Conservation (phyloP, 257 asterid genomes). For the Solanum peruvianum region DNA sequence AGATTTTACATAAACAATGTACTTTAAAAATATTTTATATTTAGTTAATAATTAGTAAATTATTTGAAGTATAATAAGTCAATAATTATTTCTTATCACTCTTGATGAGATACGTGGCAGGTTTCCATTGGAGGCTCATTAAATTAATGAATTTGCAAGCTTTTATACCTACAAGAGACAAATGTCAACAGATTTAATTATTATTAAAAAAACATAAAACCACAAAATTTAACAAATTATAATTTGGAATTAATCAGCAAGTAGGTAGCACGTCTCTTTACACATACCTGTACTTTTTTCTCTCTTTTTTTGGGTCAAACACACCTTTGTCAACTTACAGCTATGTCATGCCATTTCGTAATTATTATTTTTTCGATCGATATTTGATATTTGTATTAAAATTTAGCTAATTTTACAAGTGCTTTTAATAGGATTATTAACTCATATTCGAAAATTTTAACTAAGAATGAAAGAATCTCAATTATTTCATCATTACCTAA, state of each 20-base stretch:
- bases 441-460: neutral
- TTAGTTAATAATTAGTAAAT: neutral
- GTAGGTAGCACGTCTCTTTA: neutral
- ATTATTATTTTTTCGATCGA: neutral
- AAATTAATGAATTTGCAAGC: neutral
- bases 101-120: neutral
- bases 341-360: neutral
- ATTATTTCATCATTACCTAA: neutral
- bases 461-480: neutral
- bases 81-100: neutral
- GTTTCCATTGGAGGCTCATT: neutral
- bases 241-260: neutral
- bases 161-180: neutral
- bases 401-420: rapidly evolving
- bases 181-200: neutral
- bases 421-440: neutral
- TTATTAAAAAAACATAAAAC: neutral
- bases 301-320: neutral
- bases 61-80: neutral
- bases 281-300: neutral
- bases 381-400: neutral
- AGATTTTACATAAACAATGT: too few species aligned
- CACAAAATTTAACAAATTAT: neutral
- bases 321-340: neutral
- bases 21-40: neutral